Evolutionary conservation across 2,329 filamentous ascomycete species (phyloP).

Genomic region (Basipetospora chlamydospora): DNA sequence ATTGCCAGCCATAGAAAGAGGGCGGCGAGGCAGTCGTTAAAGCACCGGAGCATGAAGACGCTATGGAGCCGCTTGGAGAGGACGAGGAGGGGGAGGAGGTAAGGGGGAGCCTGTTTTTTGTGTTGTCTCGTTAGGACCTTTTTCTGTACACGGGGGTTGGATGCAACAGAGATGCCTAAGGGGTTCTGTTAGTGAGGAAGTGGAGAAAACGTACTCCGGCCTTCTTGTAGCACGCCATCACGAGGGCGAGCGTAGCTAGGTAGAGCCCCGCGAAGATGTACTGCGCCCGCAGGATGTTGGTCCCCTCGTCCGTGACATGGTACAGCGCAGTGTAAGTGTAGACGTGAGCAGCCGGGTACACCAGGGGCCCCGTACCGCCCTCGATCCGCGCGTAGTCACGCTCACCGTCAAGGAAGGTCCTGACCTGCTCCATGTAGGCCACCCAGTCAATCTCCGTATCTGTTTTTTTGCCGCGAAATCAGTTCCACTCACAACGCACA

Average conservation of each 20-base stretch:
- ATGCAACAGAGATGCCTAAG: too few species aligned
- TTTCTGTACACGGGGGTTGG: too few species aligned
- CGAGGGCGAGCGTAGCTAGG: conserved; percentile 56
- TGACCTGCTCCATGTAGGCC: conserved; percentile 90
- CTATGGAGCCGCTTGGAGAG: conserved; percentile 88
- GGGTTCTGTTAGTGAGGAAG: too few species aligned
- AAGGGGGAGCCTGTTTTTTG: conserved; percentile 61
- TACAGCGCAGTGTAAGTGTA: conserved; percentile 79
- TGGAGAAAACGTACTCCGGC: conserved; percentile 44
- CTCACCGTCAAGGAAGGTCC: conserved; percentile 68
- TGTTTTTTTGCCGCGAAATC: conserved; percentile 13
- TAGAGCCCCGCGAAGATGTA: conserved; percentile 71
- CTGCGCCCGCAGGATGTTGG: conserved; percentile 68
- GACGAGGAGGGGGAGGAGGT: conserved; percentile 72
- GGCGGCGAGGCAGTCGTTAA: conserved; percentile 88
- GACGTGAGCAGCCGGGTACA: conserved; percentile 89
- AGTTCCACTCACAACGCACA: too few species aligned
- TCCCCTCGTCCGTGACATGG: conserved; percentile 59
- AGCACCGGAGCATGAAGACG: conserved; percentile 80
- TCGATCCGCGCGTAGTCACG: conserved; percentile 75
- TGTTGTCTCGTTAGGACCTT: conserved; percentile 4
- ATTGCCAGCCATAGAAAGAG: conserved; percentile 76
- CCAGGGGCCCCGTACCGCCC: conserved; percentile 80
- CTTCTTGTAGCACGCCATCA: conserved; percentile 67
- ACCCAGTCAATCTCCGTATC: conserved; percentile 98